phyloP scores from a whole-genome alignment of 2,329 filamentous ascomycete species.

The Bimuria novae-zelandiae region DNA sequence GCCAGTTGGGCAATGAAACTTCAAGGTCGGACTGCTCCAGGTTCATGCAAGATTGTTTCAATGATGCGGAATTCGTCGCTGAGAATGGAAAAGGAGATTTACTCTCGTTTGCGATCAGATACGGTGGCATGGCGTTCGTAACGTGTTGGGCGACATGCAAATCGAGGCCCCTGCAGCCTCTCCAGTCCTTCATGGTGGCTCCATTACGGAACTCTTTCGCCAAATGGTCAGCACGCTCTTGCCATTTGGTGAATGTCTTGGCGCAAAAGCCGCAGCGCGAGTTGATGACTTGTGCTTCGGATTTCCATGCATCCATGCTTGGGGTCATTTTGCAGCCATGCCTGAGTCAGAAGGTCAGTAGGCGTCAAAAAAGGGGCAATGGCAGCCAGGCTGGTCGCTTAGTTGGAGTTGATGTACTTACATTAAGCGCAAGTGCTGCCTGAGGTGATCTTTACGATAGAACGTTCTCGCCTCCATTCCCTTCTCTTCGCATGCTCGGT shows the following conservation, averaged over 20 bases:
- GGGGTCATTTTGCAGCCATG: slow-evolving; percentile 65
- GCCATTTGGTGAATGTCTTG: slow-evolving; percentile 55
- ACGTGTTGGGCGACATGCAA: slow-evolving; percentile 54
- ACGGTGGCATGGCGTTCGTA: slow-evolving; percentile 58
- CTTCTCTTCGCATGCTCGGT: slow-evolving; percentile 69
- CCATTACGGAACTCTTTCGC: slow-evolving; percentile 61
- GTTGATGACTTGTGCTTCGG: slow-evolving; percentile 58
- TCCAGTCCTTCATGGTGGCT: slow-evolving; percentile 59
- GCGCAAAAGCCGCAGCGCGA: slow-evolving; percentile 61
- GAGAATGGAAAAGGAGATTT: slow-evolving; percentile 54
- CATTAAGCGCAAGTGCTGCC: slow-evolving; percentile 65
- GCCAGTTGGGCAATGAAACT: slow-evolving; percentile 27
- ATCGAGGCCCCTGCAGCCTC: slow-evolving; percentile 59
- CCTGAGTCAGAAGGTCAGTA: slow-evolving; percentile 12
- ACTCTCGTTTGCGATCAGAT: slow-evolving; percentile 55
- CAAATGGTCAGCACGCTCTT: slow-evolving; percentile 58
- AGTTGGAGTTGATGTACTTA: slow-evolving; percentile 10
- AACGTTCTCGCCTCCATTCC: slow-evolving; percentile 66
- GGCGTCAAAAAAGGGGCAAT: background rate
- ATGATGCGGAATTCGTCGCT: slow-evolving; percentile 45
- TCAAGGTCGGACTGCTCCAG: slow-evolving; percentile 30
- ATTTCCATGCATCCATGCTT: slow-evolving; percentile 69
- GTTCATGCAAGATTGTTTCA: slow-evolving; percentile 19
- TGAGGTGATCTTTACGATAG: slow-evolving; percentile 66
- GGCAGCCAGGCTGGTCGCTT: too few species aligned